Conservation (phyloP, 805 yeast genomes). For the Wickerhamiella qilinensis region DNA sequence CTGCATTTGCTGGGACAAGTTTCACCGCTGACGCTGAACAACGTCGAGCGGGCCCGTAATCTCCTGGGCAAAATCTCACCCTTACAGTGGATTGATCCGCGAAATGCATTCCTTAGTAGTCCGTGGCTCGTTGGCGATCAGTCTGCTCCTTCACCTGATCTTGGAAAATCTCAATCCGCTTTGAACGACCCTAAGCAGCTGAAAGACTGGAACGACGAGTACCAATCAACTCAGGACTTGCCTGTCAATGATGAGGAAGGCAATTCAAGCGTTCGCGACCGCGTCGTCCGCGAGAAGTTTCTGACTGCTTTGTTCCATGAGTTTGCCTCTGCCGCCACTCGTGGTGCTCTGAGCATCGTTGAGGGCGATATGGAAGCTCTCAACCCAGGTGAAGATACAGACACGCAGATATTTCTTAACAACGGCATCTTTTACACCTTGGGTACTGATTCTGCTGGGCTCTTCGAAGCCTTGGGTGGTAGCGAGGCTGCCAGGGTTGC, state of each 20-base stretch:
- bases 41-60: constrained; percentile 34
- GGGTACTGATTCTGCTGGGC: constrained; percentile 55
- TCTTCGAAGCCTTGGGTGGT: constrained; percentile 55
- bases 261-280: constrained; percentile 38
- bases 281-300: constrained; percentile 60
- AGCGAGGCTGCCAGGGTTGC: constrained; percentile 75
- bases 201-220: constrained; percentile 85
- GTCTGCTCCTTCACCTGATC: constrained; percentile 25
- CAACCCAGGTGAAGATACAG: constrained; percentile 57
- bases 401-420: constrained; percentile 51
- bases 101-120: constrained; percentile 39
- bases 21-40: constrained; percentile 55
- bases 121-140: constrained; percentile 56
- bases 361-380: constrained; percentile 60
- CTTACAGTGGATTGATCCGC: constrained; percentile 32
- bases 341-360: constrained; percentile 63
- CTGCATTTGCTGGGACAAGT: constrained; percentile 43
- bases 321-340: constrained; percentile 58
- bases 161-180: constrained; percentile 42
- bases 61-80: constrained; percentile 11
- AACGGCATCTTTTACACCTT: constrained; percentile 79
- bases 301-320: constrained; percentile 57
- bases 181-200: constrained; percentile 25
- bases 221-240: constrained; percentile 65
- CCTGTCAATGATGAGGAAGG: constrained; percentile 23